Percentiles rank a stretch among this genome's conserved stretches.
These are phyloP conservation scores for Alternaria infectoria DNA, from an alignment of 2,329 filamentous ascomycete genomes.

Conservation along the genomic window DNA sequence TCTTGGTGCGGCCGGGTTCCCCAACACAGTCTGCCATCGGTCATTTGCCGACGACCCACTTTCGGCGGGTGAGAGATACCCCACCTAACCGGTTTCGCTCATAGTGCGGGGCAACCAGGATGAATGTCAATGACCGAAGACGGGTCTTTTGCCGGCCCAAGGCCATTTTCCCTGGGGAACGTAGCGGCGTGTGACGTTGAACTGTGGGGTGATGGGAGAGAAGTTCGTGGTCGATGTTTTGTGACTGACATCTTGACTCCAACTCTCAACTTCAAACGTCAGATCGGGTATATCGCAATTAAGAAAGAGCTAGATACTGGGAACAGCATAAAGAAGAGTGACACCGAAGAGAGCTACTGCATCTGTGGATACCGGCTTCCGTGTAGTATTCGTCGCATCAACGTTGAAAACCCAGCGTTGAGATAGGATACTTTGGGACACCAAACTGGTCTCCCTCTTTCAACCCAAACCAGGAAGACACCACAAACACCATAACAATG, in stretches of 20 bases:
- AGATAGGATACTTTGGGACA: not conserved
- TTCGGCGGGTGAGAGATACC: slow-evolving; percentile 20
- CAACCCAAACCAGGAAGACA: not conserved
- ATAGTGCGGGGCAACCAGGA: slow-evolving; percentile 28
- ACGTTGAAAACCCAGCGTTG: not conserved
- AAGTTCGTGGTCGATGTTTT: not conserved
- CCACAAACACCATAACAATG: slow-evolving; percentile 22
- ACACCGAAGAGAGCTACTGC: too few relatives aligned
- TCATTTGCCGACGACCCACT: slow-evolving; percentile 24
- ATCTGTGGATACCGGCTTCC: not conserved
- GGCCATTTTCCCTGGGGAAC: not conserved
- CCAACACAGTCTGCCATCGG: slow-evolving; percentile 14
- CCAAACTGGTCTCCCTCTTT: not conserved
- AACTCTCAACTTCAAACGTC: not conserved
- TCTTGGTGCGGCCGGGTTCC: slow-evolving; percentile 8
- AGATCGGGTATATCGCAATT: not conserved
- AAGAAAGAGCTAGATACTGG: not conserved
- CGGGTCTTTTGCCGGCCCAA: slow-evolving; percentile 24
- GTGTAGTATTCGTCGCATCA: not conserved
- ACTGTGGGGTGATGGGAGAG: slow-evolving; percentile 2
- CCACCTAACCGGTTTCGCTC: slow-evolving; percentile 20
- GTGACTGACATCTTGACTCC: not conserved
- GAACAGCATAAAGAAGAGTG: not conserved
- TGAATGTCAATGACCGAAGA: slow-evolving; percentile 18
- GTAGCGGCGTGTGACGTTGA: slow-evolving; percentile 1